Evolutionary conservation across 108 stramenopile species (phyloP).

Genomic region (Craspedostauros australis): DNA sequence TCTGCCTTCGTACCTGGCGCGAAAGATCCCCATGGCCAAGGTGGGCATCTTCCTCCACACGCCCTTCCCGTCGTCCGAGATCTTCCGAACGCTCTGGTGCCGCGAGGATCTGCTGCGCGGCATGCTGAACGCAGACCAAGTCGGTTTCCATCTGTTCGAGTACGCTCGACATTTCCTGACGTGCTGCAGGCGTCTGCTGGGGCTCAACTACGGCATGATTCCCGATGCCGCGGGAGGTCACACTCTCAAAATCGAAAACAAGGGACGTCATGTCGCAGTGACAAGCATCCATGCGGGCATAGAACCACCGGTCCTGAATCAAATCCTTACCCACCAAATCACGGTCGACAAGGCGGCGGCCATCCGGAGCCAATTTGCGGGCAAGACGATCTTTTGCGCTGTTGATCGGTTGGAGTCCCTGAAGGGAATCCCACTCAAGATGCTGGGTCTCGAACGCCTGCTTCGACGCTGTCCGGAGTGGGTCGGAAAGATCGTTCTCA

Average conservation of each 20-base stretch:
- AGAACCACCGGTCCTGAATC: slow-evolving; percentile 81
- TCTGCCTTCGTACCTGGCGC: slow-evolving; percentile 89
- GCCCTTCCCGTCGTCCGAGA: slow-evolving; percentile 97
- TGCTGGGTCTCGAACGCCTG: slow-evolving; percentile 91
- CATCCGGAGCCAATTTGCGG: slow-evolving; percentile 68
- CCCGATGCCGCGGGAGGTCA: slow-evolving; percentile 82
- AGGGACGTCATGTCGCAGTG: slow-evolving; percentile 90
- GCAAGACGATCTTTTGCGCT: slow-evolving; percentile 81
- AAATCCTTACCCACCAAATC: slow-evolving; percentile 57
- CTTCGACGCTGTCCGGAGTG: slow-evolving; percentile 83
- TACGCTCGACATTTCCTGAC: slow-evolving; percentile 99
- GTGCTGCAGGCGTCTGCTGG: slow-evolving; percentile 92
- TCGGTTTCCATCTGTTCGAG: slow-evolving; percentile 99
- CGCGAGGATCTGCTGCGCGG: slow-evolving; percentile 92
- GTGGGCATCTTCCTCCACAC: slow-evolving; percentile 96
- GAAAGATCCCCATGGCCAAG: slow-evolving; percentile 84
- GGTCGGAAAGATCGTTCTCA: slow-evolving; percentile 88
- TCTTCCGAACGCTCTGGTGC: slow-evolving; percentile 92
- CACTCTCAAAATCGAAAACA: slow-evolving; percentile 85
- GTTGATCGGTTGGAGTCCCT: slow-evolving; percentile 94
- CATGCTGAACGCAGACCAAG: slow-evolving; percentile 94
- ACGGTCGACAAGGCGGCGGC: slow-evolving; percentile 47
- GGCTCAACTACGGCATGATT: slow-evolving; percentile 90
- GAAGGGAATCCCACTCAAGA: slow-evolving; percentile 94
- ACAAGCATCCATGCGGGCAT: slow-evolving; percentile 96